phyloP scores from a whole-genome alignment of 805 yeast species.

The Kurtzmaniella cleridarum region DNA sequence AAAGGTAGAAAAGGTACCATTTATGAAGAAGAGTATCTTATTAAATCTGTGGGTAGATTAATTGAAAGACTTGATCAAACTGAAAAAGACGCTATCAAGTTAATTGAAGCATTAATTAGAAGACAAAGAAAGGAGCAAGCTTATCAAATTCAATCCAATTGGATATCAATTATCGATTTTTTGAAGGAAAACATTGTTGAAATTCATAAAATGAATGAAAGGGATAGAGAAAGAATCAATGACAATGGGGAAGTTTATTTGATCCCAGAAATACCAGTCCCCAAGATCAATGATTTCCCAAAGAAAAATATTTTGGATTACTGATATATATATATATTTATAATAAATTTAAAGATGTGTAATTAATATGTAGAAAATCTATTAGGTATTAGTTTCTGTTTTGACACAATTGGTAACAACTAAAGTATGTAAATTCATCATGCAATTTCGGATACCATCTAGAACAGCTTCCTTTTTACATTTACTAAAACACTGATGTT shows the following conservation, averaged over 20 bases:
- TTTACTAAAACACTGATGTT: slow-evolving; percentile 28
- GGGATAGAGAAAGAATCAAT: slow-evolving; percentile 82
- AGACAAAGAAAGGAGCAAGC: slow-evolving; percentile 76
- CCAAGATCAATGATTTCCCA: slow-evolving; percentile 60
- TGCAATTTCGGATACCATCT: slow-evolving; percentile 31
- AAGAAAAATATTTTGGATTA: slow-evolving; percentile 54
- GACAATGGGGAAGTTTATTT: slow-evolving; percentile 82
- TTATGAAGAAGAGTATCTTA: slow-evolving; percentile 93
- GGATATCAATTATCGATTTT: slow-evolving; percentile 50
- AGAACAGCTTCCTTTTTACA: slow-evolving; percentile 46
- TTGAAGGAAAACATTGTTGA: slow-evolving; percentile 63
- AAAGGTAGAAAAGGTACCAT: slow-evolving; percentile 97
- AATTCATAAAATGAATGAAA: slow-evolving; percentile 75
- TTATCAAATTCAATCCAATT: slow-evolving; percentile 65
- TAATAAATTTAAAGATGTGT: neutral
- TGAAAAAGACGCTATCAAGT: slow-evolving; percentile 62
- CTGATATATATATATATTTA: slow-evolving; percentile 17
- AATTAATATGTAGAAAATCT: neutral
- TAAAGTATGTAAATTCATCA: slow-evolving; percentile 2
- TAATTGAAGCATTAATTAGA: slow-evolving; percentile 73
- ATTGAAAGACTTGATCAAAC: slow-evolving; percentile 76
- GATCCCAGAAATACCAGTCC: slow-evolving; percentile 71
- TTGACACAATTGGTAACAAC: neutral
- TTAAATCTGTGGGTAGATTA: slow-evolving; percentile 82
- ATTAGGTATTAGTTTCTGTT: slow-evolving; percentile 1